Evolutionary conservation across 306 rosid species (phyloP), one percentile per base, ranked within the genome.

Genomic region (Cicer bijugum): DNA sequence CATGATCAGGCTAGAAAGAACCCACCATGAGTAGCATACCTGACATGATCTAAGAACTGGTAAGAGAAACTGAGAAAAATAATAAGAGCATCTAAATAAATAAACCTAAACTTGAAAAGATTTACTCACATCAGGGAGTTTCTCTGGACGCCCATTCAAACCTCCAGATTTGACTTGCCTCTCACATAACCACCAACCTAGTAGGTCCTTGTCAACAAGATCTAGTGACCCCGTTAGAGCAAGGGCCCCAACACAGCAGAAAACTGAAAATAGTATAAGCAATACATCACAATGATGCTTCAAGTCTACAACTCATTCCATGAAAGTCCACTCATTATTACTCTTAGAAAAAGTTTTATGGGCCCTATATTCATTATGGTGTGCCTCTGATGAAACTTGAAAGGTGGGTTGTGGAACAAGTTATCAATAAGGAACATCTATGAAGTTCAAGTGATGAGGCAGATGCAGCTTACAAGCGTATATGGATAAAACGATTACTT

Each of bases 1-100:
- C 95, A 91, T 91, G 89, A 77, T 94, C 82, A 94, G 84, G 86
- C 99, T 91, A 80, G 97, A 91, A 76, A 91, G 93, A 83, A 84
- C 96, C 97, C 97, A 91, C 96, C 97, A 91, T 0, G 91, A 88
- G 82, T 89, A 91, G 87, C 97, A 89, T 45, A 94, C 99, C 96
- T 94, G 84, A 67, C 62, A 40, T 20, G 37, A 56, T 65, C 61
- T 45, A 79, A 78, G 20, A 68, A 50, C 79, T 28, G 39, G 45
- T 67, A 8, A 77, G 69, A 85, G 65, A 51, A 39, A 78, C 38
- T 62, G 40, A 74, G 62, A 80, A 43, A 46, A 53, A 19, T 23
- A 59, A 53, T 37, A 60, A 38, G 44, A 9, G 45, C 71, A 78
- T 20, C 66, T 9, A 35, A 20, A 69, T 71, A 12, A 19, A 23